Percentiles rank a stretch among this genome's conserved stretches.
phyloP scores from a whole-genome alignment of 78 protist species.

The Dictyostelium firmibasis region DNA sequence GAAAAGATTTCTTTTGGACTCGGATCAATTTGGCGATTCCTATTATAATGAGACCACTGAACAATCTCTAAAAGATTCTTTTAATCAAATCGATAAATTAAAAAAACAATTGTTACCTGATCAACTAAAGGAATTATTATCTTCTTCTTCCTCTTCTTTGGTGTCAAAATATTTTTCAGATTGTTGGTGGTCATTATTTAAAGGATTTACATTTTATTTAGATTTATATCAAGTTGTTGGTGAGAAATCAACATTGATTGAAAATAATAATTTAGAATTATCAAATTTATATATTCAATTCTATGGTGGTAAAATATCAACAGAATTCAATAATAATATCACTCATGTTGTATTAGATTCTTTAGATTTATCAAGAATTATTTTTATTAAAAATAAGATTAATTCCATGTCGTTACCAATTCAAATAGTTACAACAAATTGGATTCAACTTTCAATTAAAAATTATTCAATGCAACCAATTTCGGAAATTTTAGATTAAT shows the following conservation, averaged over 20 bases:
- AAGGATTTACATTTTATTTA: slow-evolving; percentile 44
- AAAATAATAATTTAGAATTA: slow-evolving; percentile 41
- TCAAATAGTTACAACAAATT: background rate
- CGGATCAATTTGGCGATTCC: slow-evolving; percentile 81
- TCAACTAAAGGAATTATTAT: background rate
- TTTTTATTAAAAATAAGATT: slow-evolving; percentile 17
- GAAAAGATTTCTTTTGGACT: slow-evolving; percentile 5
- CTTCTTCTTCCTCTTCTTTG: background rate
- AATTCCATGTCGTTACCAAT: background rate
- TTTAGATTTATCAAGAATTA: slow-evolving; percentile 24
- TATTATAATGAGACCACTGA: slow-evolving; percentile 33
- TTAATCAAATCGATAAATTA: slow-evolving; percentile 40
- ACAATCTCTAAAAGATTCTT: slow-evolving; percentile 17
- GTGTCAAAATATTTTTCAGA: slow-evolving; percentile 32
- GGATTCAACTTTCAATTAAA: background rate
- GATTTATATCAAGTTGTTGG: slow-evolving; percentile 73
- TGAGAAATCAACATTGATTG: slow-evolving; percentile 15
- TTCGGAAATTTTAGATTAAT: background rate
- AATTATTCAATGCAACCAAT: background rate
- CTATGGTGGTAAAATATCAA: slow-evolving; percentile 30
- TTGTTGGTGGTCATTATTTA: slow-evolving; percentile 68
- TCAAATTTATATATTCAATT: background rate
- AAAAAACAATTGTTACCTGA: background rate
- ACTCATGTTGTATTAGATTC: slow-evolving; percentile 16
- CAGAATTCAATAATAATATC: background rate